Evolutionary conservation across 768 basidiomycete species (phyloP).

Genomic region (Suillus hirtellus): DNA sequence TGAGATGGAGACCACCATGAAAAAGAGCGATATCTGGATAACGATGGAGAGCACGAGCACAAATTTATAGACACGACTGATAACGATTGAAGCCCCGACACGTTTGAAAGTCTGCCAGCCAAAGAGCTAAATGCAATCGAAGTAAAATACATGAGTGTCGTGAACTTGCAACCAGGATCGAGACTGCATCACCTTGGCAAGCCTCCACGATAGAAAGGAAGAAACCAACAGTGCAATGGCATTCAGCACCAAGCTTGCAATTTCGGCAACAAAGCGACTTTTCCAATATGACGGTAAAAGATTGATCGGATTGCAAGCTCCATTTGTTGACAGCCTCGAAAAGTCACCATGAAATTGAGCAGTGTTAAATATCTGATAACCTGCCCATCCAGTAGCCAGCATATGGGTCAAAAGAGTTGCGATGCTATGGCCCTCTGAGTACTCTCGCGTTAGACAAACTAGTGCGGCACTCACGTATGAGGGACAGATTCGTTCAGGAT

Average conservation of each 20-base stretch:
- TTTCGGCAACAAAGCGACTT: conserved; percentile 58
- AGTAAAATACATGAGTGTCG: neutral
- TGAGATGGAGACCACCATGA: conserved; percentile 66
- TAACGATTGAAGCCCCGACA: conserved; percentile 70
- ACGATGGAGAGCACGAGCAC: conserved; percentile 69
- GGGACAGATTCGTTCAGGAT: conserved; percentile 77
- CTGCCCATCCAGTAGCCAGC: conserved; percentile 72
- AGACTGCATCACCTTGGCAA: conserved; percentile 58
- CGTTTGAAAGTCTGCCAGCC: conserved; percentile 91
- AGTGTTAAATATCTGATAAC: conserved; percentile 64
- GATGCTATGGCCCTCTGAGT: conserved; percentile 33
- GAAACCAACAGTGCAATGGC: conserved; percentile 59
- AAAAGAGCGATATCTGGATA: conserved; percentile 78
- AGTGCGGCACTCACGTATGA: conserved; percentile 46
- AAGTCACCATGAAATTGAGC: conserved; percentile 58
- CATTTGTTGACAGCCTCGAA: conserved; percentile 54
- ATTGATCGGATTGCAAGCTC: conserved; percentile 57
- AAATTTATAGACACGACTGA: conserved; percentile 74
- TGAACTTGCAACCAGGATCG: neutral
- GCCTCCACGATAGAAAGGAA: conserved; percentile 66
- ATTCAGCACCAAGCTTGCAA: conserved; percentile 64
- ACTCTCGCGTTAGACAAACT: neutral
- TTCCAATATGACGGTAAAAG: conserved; percentile 69
- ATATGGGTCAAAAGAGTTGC: conserved; percentile 75
- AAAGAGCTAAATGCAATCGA: conserved; percentile 47